Evolutionary conservation across 2,329 filamentous ascomycete genomes (phyloP).

Genomic region (Arthrobotrys megalospora): DNA sequence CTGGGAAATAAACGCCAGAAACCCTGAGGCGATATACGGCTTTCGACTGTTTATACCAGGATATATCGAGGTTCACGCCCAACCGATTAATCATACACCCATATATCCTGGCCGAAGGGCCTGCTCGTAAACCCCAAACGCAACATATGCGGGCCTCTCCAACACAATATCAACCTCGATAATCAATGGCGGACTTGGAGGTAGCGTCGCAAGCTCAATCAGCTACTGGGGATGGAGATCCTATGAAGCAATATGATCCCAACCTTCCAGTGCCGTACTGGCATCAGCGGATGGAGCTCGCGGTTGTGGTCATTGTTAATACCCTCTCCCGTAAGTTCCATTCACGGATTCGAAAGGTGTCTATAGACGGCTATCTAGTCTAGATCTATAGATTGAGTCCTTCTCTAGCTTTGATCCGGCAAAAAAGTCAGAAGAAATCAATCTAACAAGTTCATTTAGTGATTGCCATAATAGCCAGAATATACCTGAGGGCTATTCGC

Average conservation of each 20-base stretch:
- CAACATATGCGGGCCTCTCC: conserved; percentile 25
- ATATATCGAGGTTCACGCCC: neutral
- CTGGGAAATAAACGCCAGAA: conserved; percentile 12
- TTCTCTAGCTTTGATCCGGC: neutral
- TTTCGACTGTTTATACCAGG: neutral
- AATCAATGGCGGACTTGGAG: conserved; percentile 18
- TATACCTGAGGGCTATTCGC: conserved; percentile 64
- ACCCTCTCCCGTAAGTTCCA: conserved; percentile 64
- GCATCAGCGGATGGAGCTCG: conserved; percentile 64
- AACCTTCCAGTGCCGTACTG: conserved; percentile 62
- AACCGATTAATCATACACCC: neutral
- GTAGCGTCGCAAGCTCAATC: conserved; percentile 20
- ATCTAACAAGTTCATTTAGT: conserved; percentile 55
- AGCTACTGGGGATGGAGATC: conserved; percentile 26
- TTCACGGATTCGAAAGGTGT: neutral
- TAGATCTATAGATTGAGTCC: neutral
- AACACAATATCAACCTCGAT: conserved; percentile 40
- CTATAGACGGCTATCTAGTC: neutral
- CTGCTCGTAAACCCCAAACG: conserved; percentile 5
- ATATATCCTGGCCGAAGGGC: conserved; percentile 10
- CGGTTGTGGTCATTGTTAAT: conserved; percentile 63
- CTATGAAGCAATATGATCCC: conserved; percentile 63
- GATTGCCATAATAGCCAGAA: conserved; percentile 63
- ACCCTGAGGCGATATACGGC: neutral
- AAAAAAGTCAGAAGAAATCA: neutral